Percentiles rank a stretch among this genome's conserved stretches.
phyloP scores from a whole-genome alignment of 805 yeast species.

The Cyberlindnera mrakii region DNA sequence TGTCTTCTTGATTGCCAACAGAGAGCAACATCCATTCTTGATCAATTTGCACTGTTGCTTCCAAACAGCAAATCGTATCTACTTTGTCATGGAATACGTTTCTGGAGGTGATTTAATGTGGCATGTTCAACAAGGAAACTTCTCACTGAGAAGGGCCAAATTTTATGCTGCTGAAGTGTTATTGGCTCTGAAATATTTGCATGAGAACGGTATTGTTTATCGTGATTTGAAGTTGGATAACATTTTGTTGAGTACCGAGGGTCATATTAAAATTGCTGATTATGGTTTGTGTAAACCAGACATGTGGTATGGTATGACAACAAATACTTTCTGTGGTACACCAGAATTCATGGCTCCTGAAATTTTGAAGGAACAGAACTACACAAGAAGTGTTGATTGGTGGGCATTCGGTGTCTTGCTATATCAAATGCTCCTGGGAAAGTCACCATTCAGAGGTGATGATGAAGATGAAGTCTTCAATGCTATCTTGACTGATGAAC shows the following conservation, averaged over 20 bases:
- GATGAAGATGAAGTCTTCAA: slow-evolving; percentile 96
- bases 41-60: slow-evolving; percentile 89
- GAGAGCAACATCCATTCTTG: slow-evolving; percentile 88
- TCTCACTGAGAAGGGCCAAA: slow-evolving; percentile 87
- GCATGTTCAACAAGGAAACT: slow-evolving; percentile 92
- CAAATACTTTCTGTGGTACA: slow-evolving; percentile 96
- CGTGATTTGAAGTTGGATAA: slow-evolving; percentile 96
- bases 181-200: slow-evolving; percentile 86
- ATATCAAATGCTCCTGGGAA: slow-evolving; percentile 94
- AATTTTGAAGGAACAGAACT: slow-evolving; percentile 85
- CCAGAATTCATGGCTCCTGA: slow-evolving; percentile 99
- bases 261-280: slow-evolving; percentile 95
- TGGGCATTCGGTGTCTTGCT: slow-evolving; percentile 98
- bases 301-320: slow-evolving; percentile 80
- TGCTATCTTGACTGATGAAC: slow-evolving; percentile 94
- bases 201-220: slow-evolving; percentile 91
- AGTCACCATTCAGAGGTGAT: slow-evolving; percentile 96
- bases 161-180: slow-evolving; percentile 96
- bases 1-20: slow-evolving; percentile 78
- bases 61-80: slow-evolving; percentile 95
- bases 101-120: slow-evolving; percentile 99
- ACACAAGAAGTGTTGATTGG: slow-evolving; percentile 96
- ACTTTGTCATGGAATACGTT: slow-evolving; percentile 97
- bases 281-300: slow-evolving; percentile 95
- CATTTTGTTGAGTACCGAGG: slow-evolving; percentile 79